Percentiles rank a stretch among this genome's conserved stretches.
These are phyloP conservation scores for Beauveria rudraprayagi DNA, from an alignment of 2,329 filamentous ascomycete genomes.

Conservation along the genomic window DNA sequence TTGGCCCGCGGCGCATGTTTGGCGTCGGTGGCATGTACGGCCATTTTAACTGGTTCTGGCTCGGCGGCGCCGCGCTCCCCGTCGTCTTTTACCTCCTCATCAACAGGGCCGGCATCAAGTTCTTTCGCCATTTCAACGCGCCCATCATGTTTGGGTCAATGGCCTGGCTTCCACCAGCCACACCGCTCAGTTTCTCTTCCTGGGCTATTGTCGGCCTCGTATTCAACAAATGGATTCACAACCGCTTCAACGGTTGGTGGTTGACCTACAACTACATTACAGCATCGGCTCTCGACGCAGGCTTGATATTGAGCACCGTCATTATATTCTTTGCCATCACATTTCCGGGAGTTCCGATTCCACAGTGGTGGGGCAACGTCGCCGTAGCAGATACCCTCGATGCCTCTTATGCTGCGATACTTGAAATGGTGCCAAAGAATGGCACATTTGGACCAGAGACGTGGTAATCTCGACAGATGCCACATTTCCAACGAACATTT, in stretches of 20 bases:
- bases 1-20: conserved; percentile 49
- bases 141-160: conserved; percentile 51
- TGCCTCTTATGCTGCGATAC: conserved; percentile 16
- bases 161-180: conserved; percentile 49
- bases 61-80: conserved; percentile 42
- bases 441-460: conserved; percentile 24
- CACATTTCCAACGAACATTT: background rate
- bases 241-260: conserved; percentile 52
- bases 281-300: conserved; percentile 31
- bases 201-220: conserved; percentile 51
- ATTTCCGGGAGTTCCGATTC: conserved; percentile 28
- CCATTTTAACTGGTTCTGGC: conserved; percentile 44
- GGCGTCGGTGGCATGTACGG: conserved; percentile 43
- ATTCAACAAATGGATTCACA: conserved; percentile 50
- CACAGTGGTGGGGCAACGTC: conserved; percentile 46
- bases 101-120: conserved; percentile 18
- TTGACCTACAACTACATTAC: conserved; percentile 34
- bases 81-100: conserved; percentile 37
- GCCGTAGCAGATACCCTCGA: conserved; percentile 29
- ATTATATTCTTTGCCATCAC: conserved; percentile 22
- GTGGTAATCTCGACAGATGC: conserved; percentile 18
- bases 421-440: conserved; percentile 17
- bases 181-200: conserved; percentile 48
- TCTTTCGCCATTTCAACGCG: conserved; percentile 43
- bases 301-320: conserved; percentile 29